Evolutionary conservation across 768 basidiomycete species (phyloP).

Genomic region (Epithele typhae): DNA sequence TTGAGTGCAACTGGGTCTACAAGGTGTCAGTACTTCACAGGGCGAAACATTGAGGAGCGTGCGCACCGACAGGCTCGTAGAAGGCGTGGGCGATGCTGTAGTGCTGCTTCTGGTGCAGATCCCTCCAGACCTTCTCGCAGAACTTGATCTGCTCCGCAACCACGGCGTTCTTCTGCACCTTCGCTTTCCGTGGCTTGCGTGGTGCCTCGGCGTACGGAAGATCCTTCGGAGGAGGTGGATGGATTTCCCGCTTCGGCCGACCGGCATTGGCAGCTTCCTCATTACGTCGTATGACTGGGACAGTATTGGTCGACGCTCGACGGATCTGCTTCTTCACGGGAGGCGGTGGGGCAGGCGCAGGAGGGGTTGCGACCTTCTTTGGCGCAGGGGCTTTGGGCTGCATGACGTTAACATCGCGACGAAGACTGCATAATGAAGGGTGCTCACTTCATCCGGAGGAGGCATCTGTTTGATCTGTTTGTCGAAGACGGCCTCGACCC

Average conservation of each 20-base stretch:
- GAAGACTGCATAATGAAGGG: conserved; percentile 3
- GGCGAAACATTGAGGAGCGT: no score
- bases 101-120: conserved; percentile 78
- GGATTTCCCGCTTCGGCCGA: conserved; percentile 97
- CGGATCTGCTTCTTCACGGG: conserved; percentile 49
- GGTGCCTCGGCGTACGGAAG: conserved; percentile 76
- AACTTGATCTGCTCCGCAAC: conserved; percentile 82
- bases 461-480: conserved; percentile 86
- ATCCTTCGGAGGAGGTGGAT: conserved; percentile 92
- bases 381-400: conserved; percentile 36
- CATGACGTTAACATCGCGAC: no score
- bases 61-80: conserved; percentile 90
- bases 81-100: conserved; percentile 74
- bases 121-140: conserved; percentile 69
- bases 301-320: conserved; percentile 66
- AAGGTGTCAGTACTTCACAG: no score
- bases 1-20: conserved; percentile 80
- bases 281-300: conserved; percentile 80
- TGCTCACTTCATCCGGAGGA: conserved; percentile 68
- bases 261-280: conserved; percentile 51
- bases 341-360: conserved; percentile 38
- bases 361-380: conserved; percentile 39
- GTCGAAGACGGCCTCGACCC: conserved; percentile 81
- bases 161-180: conserved; percentile 57
- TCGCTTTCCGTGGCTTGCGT: conserved; percentile 62